phyloP scores from a whole-genome alignment of 169 alveolate genomes.

The Cryptosporidium xiaoi region DNA sequence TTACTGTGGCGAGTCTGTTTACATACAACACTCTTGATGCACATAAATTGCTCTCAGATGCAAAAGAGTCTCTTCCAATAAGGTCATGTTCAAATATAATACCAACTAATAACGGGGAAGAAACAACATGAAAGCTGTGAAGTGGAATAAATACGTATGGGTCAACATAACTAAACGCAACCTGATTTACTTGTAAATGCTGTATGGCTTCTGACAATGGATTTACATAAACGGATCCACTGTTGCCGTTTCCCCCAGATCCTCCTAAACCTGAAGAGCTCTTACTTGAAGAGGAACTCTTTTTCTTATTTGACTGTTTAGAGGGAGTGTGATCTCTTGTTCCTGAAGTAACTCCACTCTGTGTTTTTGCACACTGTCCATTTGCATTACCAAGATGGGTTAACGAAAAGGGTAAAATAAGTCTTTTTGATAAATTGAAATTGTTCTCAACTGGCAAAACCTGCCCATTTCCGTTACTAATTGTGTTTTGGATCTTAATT shows the following conservation, averaged over 20 bases:
- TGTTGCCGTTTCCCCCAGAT: neutral
- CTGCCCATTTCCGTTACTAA: too few species aligned
- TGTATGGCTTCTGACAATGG: conserved; percentile 49
- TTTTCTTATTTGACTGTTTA: conserved; percentile 23
- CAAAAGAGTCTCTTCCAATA: conserved; percentile 52
- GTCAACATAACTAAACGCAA: conserved; percentile 35
- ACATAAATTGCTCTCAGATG: conserved; percentile 32
- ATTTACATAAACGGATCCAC: conserved; percentile 9
- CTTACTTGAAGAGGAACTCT: conserved; percentile 14
- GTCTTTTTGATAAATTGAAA: neutral
- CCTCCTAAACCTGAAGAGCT: neutral
- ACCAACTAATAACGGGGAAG: conserved; percentile 27
- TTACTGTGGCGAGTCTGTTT: conserved; percentile 51
- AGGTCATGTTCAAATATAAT: conserved; percentile 43
- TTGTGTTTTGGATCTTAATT: too few species aligned
- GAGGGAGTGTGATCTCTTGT: conserved; percentile 23
- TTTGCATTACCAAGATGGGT: neutral
- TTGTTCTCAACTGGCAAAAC: too few species aligned
- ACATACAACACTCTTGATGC: conserved; percentile 51
- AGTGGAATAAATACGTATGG: conserved; percentile 58
- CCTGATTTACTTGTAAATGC: conserved; percentile 44
- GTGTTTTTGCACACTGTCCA: neutral
- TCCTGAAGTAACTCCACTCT: too few species aligned
- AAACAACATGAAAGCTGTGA: conserved; percentile 38
- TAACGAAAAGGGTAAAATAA: neutral